Percentiles rank a stretch among this genome's conserved stretches.
Conservation (phyloP, 805 yeast species). For the Peterozyma xylosa region DNA sequence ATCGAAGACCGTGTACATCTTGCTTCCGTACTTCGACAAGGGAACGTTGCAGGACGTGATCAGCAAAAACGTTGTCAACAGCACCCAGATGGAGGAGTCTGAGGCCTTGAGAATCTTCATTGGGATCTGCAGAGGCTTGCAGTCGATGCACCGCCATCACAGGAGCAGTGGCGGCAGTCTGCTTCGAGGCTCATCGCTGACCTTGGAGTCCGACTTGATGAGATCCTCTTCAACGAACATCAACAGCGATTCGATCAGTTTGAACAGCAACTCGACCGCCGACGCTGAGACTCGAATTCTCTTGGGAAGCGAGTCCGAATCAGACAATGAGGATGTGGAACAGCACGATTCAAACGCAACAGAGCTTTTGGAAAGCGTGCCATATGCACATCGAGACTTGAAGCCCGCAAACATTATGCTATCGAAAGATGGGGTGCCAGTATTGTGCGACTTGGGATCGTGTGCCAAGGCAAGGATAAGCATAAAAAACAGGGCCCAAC, state of each 20-base stretch:
- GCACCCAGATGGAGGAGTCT: slow-evolving; percentile 44
- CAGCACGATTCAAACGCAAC: slow-evolving; percentile 31
- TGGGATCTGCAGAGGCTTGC: slow-evolving; percentile 70
- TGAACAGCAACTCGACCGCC: slow-evolving; percentile 3
- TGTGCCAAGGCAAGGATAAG: slow-evolving; percentile 54
- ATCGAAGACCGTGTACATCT: slow-evolving; percentile 65
- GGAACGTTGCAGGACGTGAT: slow-evolving; percentile 82
- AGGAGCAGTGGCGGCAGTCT: slow-evolving; percentile 14
- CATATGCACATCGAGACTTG: slow-evolving; percentile 81
- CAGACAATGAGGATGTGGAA: slow-evolving; percentile 16
- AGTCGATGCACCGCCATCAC: slow-evolving; percentile 65
- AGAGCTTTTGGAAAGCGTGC: slow-evolving; percentile 47
- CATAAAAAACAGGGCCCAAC: slow-evolving; percentile 57
- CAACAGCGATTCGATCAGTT: slow-evolving; percentile 4
- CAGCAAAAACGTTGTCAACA: slow-evolving; percentile 52
- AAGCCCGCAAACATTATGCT: slow-evolving; percentile 89
- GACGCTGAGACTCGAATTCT: slow-evolving; percentile 10
- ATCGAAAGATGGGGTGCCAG: slow-evolving; percentile 65
- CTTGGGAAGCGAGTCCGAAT: slow-evolving; percentile 18
- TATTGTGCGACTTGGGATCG: slow-evolving; percentile 80
- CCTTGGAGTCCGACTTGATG: not conserved
- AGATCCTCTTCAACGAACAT: slow-evolving; percentile 10
- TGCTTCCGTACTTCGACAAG: slow-evolving; percentile 68
- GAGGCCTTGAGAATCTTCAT: slow-evolving; percentile 57
- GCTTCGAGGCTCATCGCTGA: slow-evolving; percentile 11